A percentile compares a stretch with the other conserved stretches of the same genome.
Conservation (phyloP, 2,329 filamentous ascomycete species). For the Sphaceloma murrayae region DNA sequence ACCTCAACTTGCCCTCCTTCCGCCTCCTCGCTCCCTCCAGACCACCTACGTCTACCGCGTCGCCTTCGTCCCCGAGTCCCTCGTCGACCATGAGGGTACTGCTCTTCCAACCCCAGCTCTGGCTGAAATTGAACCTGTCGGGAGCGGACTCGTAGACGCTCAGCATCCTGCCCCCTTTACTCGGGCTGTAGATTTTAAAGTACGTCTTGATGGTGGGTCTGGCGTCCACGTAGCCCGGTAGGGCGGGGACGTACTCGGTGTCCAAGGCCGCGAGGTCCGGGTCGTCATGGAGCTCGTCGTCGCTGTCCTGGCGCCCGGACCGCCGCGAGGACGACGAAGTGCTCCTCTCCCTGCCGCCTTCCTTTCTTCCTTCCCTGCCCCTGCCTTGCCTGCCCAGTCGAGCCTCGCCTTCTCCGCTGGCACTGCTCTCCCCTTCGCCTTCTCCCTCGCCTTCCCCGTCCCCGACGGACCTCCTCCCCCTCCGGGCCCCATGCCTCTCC, state of each 20-base stretch:
- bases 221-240: slow-evolving; percentile 46
- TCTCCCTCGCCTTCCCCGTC: not conserved
- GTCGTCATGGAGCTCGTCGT: slow-evolving; percentile 18
- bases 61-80: slow-evolving; percentile 28
- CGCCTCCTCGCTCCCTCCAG: slow-evolving; percentile 24
- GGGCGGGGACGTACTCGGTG: slow-evolving; percentile 32
- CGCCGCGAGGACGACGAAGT: not conserved
- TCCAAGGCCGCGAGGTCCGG: slow-evolving; percentile 20
- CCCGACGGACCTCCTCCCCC: no score
- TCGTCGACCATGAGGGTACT: slow-evolving; percentile 49
- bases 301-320: slow-evolving; percentile 18
- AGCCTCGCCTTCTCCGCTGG: slow-evolving; percentile 37
- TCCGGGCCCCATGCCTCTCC: no score
- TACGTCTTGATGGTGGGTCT: slow-evolving; percentile 51
- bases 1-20: slow-evolving; percentile 43
- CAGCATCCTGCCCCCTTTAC: slow-evolving; percentile 48
- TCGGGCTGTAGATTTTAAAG: slow-evolving; percentile 53
- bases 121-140: slow-evolving; percentile 50
- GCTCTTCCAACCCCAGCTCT: slow-evolving; percentile 54
- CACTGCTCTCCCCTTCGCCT: slow-evolving; percentile 34
- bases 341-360: slow-evolving; percentile 14
- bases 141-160: slow-evolving; percentile 51
- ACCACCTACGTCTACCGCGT: slow-evolving; percentile 30
- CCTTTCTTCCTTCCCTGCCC: slow-evolving; percentile 19
- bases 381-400: slow-evolving; percentile 23